Evolutionary conservation across 1,139 yeast species (phyloP).

Genomic region (Hemisphaericaspora xylofermentans): DNA sequence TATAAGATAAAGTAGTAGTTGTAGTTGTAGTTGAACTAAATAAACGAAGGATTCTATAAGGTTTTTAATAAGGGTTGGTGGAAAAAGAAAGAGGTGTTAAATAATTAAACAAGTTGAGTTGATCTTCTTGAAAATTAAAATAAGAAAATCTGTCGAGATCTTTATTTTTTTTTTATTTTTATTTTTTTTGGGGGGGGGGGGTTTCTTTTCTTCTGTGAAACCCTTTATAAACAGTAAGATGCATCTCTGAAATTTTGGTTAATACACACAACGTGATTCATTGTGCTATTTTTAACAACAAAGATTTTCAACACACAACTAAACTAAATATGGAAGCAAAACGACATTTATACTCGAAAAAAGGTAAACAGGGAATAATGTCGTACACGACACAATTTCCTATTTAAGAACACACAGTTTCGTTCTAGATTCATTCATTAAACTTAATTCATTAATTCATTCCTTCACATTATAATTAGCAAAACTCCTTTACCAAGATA

Average conservation of each 20-base stretch:
- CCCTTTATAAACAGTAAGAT: no score
- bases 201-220: not conserved
- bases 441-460: no score
- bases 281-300: not conserved
- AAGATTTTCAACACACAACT: not conserved
- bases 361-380: not conserved
- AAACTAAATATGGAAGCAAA: constrained; percentile 1
- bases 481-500: no score
- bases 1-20: constrained; percentile 6
- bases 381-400: not conserved
- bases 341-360: not conserved
- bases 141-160: not conserved
- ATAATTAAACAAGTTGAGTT: no score
- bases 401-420: not conserved
- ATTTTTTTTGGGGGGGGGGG: not conserved
- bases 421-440: not conserved
- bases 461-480: no score
- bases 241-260: not conserved
- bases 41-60: constrained; percentile 6
- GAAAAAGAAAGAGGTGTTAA: no score
- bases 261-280: not conserved
- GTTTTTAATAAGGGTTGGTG: no score
- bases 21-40: not conserved
- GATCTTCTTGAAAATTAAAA: not conserved
- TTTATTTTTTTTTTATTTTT: constrained; percentile 1